Percentiles rank a stretch among this genome's conserved stretches.
phyloP scores from a whole-genome alignment of 2,329 filamentous ascomycete genomes.

The Cercospora nicotianae region DNA sequence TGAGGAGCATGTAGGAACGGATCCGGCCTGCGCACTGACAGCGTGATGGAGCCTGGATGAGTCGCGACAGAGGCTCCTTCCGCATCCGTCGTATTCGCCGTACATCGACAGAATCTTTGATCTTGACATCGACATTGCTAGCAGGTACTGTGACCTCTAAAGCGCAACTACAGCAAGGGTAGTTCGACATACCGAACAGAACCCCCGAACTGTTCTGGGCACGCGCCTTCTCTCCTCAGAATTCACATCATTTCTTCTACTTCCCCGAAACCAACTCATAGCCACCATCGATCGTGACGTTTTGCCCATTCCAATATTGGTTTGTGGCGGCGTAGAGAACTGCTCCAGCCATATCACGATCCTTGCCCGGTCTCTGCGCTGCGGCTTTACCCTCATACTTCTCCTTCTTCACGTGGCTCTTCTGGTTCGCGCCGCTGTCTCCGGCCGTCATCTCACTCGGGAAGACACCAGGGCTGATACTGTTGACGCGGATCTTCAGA shows the following conservation, averaged over 20 bases:
- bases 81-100: background rate
- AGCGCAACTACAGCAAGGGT: background rate
- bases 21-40: background rate
- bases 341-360: slow-evolving; percentile 59
- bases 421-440: slow-evolving; percentile 54
- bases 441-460: slow-evolving; percentile 59
- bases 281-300: slow-evolving; percentile 56
- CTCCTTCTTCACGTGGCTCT: slow-evolving; percentile 55
- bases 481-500: slow-evolving; percentile 59
- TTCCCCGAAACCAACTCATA: slow-evolving; percentile 47
- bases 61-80: background rate
- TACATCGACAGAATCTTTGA: background rate
- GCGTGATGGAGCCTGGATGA: background rate
- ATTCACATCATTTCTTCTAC: background rate
- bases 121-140: background rate
- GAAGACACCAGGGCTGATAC: slow-evolving; percentile 57
- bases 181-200: too few species aligned
- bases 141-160: background rate
- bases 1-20: background rate
- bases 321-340: slow-evolving; percentile 55
- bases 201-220: too few species aligned
- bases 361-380: slow-evolving; percentile 55
- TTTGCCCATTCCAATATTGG: slow-evolving; percentile 54
- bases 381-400: slow-evolving; percentile 53
- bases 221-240: background rate